These are phyloP conservation scores for Pythium coloratum DNA, from an alignment of 352 stramenopile genomes.

Conservation along the genomic window DNA sequence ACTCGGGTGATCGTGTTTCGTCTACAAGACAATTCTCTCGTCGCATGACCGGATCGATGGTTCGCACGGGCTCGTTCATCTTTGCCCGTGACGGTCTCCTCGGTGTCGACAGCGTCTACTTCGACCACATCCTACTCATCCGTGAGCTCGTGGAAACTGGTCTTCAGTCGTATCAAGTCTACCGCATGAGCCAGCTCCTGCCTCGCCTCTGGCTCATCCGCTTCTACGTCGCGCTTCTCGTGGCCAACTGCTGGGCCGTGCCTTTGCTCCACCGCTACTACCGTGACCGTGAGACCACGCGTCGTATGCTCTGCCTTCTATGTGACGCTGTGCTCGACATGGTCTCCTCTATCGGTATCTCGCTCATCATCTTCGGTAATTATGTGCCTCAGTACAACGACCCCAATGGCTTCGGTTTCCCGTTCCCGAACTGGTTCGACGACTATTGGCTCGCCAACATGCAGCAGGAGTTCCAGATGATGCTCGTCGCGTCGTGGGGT, in stretches of 20 bases:
- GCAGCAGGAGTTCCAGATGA: constrained; percentile 19
- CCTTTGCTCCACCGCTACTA: neutral
- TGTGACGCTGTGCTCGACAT: constrained; percentile 15
- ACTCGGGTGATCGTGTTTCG: neutral
- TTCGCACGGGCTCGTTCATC: neutral
- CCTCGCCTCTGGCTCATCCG: constrained; percentile 19
- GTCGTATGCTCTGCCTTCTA: neutral
- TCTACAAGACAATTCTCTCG: neutral
- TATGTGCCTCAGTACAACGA: constrained; percentile 14
- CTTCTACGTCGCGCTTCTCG: constrained; percentile 14
- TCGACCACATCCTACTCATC: neutral
- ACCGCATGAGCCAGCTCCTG: constrained; percentile 4
- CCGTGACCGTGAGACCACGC: neutral
- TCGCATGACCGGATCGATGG: neutral
- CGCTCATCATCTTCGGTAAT: neutral
- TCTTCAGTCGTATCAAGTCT: constrained; percentile 6
- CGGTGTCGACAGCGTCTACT: constrained; percentile 6
- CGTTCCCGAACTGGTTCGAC: constrained; percentile 3
- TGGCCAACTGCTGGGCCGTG: constrained; percentile 13
- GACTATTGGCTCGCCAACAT: constrained; percentile 2
- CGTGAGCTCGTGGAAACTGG: constrained; percentile 5
- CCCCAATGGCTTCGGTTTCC: neutral
- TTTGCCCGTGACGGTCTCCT: neutral
- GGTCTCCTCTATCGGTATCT: constrained; percentile 8
- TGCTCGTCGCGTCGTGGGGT: constrained; percentile 7